Conservation (phyloP, 2,329 filamentous ascomycete genomes). For the Talaromyces sp. region DNA sequence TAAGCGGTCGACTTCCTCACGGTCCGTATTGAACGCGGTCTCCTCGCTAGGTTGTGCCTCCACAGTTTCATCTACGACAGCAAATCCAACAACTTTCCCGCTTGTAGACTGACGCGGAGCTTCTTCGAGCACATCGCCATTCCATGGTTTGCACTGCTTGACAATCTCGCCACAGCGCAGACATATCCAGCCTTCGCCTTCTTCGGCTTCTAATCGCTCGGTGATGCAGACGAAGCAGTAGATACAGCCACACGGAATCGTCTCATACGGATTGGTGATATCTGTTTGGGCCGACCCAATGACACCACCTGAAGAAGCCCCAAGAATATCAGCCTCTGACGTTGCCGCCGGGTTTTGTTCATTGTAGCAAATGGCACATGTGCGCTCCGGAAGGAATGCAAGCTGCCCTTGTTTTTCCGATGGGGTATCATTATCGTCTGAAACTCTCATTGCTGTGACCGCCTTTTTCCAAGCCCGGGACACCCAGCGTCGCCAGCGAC, state of each 20-base stretch:
- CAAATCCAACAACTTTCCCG: constrained; percentile 41
- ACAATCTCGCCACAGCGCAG: constrained; percentile 80
- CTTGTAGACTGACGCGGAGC: constrained; percentile 27
- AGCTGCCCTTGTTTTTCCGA: constrained; percentile 64
- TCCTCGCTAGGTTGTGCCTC: constrained; percentile 12
- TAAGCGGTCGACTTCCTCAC: constrained; percentile 12
- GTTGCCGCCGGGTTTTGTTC: constrained; percentile 74
- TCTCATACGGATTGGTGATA: constrained; percentile 93
- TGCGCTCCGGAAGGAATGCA: constrained; percentile 82
- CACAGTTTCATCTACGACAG: constrained; percentile 22
- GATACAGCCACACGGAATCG: constrained; percentile 80
- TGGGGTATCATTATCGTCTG: constrained; percentile 47
- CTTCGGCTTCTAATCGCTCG: constrained; percentile 81
- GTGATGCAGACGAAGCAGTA: constrained; percentile 98
- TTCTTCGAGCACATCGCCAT: constrained; percentile 70
- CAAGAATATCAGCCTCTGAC: constrained; percentile 71
- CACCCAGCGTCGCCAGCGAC: constrained; percentile 89
- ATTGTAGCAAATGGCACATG: constrained; percentile 94
- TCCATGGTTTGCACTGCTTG: constrained; percentile 86
- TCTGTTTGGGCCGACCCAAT: constrained; percentile 87
- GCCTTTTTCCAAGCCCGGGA: constrained; percentile 78
- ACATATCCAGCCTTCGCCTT: constrained; percentile 91
- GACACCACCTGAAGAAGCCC: constrained; percentile 69
- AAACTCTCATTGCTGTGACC: constrained; percentile 56
- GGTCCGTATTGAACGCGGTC: constrained; percentile 15